Conservation (phyloP, 306 rosid species). For the Carpinus fangiana region DNA sequence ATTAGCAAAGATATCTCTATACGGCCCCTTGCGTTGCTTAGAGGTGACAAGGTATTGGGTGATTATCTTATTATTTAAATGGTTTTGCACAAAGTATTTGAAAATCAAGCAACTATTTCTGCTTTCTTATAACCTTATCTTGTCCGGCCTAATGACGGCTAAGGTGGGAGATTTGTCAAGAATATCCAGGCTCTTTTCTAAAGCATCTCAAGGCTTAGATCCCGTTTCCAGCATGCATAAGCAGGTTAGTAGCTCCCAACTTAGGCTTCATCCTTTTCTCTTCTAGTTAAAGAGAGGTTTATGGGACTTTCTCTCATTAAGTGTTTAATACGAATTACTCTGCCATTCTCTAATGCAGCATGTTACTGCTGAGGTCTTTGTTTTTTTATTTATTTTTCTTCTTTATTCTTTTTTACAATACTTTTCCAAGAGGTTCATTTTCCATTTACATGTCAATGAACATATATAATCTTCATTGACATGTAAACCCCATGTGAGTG, state of each 20-base stretch:
- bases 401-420: background rate
- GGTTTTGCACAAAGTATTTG: background rate
- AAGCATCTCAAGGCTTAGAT: slow-evolving; percentile 84
- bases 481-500: no score
- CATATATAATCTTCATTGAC: no score
- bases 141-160: slow-evolving; percentile 7
- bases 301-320: slow-evolving; percentile 17
- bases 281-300: slow-evolving; percentile 1
- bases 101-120: background rate
- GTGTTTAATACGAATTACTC: slow-evolving; percentile 4
- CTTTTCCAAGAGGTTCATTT: no score
- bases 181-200: slow-evolving; percentile 96
- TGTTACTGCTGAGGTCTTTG: slow-evolving; percentile 79
- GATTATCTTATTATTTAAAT: background rate
- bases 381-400: slow-evolving; percentile 19
- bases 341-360: slow-evolving; percentile 55
- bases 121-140: slow-evolving; percentile 18
- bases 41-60: slow-evolving; percentile 78
- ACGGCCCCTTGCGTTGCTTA: slow-evolving; percentile 69
- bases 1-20: slow-evolving; percentile 91
- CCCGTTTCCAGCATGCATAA: slow-evolving; percentile 85
- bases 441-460: no score
- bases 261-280: slow-evolving; percentile 11
- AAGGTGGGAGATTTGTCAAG: slow-evolving; percentile 90
- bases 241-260: slow-evolving; percentile 57